Evolutionary conservation across 805 yeast genomes (phyloP).

Genomic region (Spathaspora boniae): DNA sequence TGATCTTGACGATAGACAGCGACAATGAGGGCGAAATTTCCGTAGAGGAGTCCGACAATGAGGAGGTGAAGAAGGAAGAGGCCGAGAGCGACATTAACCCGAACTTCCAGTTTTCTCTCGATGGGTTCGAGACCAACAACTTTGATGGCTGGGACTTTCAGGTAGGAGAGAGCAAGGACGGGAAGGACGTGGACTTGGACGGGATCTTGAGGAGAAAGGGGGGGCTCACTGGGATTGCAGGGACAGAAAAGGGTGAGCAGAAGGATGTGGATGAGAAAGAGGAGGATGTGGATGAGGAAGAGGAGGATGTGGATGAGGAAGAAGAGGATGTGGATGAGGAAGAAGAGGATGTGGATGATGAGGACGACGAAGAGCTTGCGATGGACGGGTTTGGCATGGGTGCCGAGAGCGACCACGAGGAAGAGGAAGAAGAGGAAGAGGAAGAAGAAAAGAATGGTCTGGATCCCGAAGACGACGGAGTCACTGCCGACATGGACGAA

Average conservation of each 20-base stretch:
- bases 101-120: constrained; percentile 66
- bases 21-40: constrained; percentile 45
- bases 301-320: too few relatives aligned
- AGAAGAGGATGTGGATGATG: too few relatives aligned
- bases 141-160: constrained; percentile 68
- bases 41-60: constrained; percentile 16
- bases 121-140: constrained; percentile 43
- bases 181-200: constrained; percentile 78
- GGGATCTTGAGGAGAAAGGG: constrained; percentile 85
- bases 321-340: too few relatives aligned
- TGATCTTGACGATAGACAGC: constrained; percentile 74
- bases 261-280: too few relatives aligned
- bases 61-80: constrained; percentile 22
- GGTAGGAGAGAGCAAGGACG: constrained; percentile 17
- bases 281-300: too few relatives aligned
- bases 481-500: constrained; percentile 27
- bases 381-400: constrained; percentile 47
- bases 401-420: constrained; percentile 27
- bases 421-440: constrained; percentile 25
- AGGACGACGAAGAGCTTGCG: constrained; percentile 29
- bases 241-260: constrained; percentile 27
- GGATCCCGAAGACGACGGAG: constrained; percentile 18
- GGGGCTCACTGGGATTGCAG: constrained; percentile 68
- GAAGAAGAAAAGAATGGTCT: constrained; percentile 32
- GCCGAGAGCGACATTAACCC: constrained; percentile 63